Conservation (phyloP, 345 rosid genomes). For the Heritiera fomes region DNA sequence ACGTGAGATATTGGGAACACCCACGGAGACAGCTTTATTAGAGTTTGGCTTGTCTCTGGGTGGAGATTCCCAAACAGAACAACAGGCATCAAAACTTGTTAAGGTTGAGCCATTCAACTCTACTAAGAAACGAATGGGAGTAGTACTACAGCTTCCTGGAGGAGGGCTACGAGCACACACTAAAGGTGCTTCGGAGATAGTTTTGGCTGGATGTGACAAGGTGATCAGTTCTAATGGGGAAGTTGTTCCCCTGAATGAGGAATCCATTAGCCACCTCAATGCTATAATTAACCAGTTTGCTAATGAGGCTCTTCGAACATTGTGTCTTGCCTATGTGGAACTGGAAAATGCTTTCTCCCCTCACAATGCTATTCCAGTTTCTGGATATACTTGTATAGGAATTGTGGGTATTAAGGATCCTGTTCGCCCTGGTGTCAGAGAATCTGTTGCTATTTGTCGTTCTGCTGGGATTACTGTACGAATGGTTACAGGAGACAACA, state of each 20-base stretch:
- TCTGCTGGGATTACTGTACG: conserved; percentile 89
- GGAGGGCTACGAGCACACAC: conserved; percentile 72
- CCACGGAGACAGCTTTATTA: conserved; percentile 84
- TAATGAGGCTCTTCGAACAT: conserved; percentile 84
- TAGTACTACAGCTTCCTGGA: conserved; percentile 64
- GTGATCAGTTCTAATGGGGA: conserved; percentile 69
- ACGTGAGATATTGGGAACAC: conserved; percentile 76
- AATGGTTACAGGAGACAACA: conserved; percentile 96
- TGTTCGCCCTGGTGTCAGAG: conserved; percentile 92
- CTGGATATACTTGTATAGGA: conserved; percentile 75
- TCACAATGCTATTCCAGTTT: conserved; percentile 54
- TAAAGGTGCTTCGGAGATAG: conserved; percentile 95
- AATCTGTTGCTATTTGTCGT: conserved; percentile 83
- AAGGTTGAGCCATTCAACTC: conserved; percentile 96
- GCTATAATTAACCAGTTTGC: conserved; percentile 78
- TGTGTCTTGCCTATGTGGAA: conserved; percentile 75
- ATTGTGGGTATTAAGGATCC: conserved; percentile 95
- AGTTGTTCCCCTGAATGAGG: conserved; percentile 69
- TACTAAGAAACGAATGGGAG: conserved; percentile 91
- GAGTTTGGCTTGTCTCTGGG: conserved; percentile 83
- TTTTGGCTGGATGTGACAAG: conserved; percentile 78
- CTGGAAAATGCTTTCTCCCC: conserved; percentile 56
- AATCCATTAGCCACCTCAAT: conserved; percentile 52
- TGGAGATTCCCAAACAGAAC: conserved; percentile 68
- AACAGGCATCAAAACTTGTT: conserved; percentile 51